Base-by-base conservation (phyloP, 2,329 filamentous ascomycete genomes). In the Dothistroma pini region DNA sequence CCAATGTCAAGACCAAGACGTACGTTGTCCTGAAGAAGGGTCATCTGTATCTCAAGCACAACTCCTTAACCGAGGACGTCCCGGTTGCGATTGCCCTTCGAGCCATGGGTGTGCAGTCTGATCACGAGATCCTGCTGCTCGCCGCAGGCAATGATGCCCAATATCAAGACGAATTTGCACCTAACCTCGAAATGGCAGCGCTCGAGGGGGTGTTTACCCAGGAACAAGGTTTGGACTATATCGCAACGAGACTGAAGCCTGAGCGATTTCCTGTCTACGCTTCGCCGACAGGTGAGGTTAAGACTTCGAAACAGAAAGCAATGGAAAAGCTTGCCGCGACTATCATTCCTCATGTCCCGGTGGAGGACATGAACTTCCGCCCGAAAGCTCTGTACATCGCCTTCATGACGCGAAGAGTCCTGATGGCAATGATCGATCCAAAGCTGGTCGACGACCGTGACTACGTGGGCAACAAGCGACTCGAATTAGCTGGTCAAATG, bases 311-410 rank as follows among this genome's bases (percentile, higher is more conserved):
- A 22, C 90, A 96, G 71, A 93, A 97, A 77, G 95, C 92, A 3
- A 83, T 99, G 1, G 95, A 99, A 74, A 93, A 93, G 21, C 82
- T 99, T 47, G 90, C 93, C 19, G 93, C 92, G 70, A 89, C 97
- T 58, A 89, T 99, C 64, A 91, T 99, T 62, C 93, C 95, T 7
- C 95, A 99, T 69, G 93, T 99, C 32, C 89, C 92, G 5, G 93
- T 99, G 41, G 86, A 91, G 68, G 91, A 91, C 51, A 85, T 96
- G 68, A 93, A 99, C 72, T 97, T 97, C 75, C 88, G 95, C 59
- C 93, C 93, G n/a, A 99, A 99, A 74, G 93, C 93, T 22, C 84
- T 97, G 9, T 99, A 97, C 71, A 86, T 99, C 58, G 93, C 93
- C 53, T 91, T 96, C 80, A 99, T 99, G 95, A 91, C 92, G 31